These are phyloP conservation scores for Chrysochromulina parva DNA, from an alignment of 78 protist species.

Conservation along the genomic window DNA sequence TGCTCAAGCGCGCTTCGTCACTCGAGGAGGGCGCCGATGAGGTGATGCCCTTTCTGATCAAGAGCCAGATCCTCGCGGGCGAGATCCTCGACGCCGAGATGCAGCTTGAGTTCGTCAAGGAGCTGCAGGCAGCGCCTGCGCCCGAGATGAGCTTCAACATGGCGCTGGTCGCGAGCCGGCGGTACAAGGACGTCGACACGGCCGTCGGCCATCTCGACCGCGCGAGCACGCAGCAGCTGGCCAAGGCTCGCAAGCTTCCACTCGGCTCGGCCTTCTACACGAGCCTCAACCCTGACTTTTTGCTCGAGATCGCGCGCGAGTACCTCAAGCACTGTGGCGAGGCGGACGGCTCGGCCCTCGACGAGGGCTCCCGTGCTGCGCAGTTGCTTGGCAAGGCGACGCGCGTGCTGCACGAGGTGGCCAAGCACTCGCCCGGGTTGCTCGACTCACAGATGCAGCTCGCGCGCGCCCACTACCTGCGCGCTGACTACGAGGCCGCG, in stretches of 20 bases:
- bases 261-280: neutral
- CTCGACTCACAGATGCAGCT: constrained; percentile 43
- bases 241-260: neutral
- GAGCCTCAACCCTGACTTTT: constrained; percentile 51
- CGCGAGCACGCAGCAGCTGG: constrained; percentile 33
- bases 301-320: constrained; percentile 50
- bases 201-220: neutral
- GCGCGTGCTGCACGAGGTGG: constrained; percentile 17
- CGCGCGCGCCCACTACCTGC: constrained; percentile 29
- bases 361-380: neutral
- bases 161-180: neutral
- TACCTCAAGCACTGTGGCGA: constrained; percentile 36
- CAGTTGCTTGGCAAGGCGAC: neutral
- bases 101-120: constrained; percentile 47
- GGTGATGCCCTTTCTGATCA: constrained; percentile 49
- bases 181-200: neutral
- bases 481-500: constrained; percentile 45
- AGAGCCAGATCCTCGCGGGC: constrained; percentile 39
- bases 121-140: neutral
- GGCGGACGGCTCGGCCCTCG: constrained; percentile 35
- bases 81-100: constrained; percentile 63
- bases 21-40: constrained; percentile 37
- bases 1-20: constrained; percentile 33
- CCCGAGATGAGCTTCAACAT: neutral
- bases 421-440: constrained; percentile 33